These are phyloP conservation scores for Penicillium odoratum DNA, from an alignment of 495 filamentous ascomycete genomes.

Conservation along the genomic window DNA sequence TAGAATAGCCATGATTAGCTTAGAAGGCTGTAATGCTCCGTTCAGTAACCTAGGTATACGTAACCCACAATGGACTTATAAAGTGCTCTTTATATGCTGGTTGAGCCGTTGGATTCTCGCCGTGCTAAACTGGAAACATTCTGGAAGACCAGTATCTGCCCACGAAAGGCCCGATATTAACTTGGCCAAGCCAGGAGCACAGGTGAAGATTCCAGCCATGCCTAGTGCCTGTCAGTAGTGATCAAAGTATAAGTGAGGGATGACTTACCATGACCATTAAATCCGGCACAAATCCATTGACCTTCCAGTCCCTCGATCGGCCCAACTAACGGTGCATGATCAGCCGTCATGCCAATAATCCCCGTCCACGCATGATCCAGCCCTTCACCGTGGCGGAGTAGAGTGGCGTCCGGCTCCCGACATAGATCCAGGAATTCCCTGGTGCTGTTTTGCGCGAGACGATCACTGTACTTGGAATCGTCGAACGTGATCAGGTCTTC, in stretches of 20 bases:
- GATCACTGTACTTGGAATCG: slow-evolving; percentile 8
- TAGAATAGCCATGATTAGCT: no score
- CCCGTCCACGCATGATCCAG: slow-evolving; percentile 15
- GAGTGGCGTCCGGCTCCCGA: not conserved
- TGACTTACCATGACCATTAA: slow-evolving; percentile 14
- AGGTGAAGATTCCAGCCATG: slow-evolving; percentile 15
- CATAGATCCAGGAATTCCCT: slow-evolving; percentile 6
- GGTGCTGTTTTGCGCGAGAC: slow-evolving; percentile 4
- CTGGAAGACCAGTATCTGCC: slow-evolving; percentile 14
- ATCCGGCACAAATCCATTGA: slow-evolving; percentile 17
- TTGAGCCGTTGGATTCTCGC: slow-evolving; percentile 1
- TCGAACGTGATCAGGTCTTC: slow-evolving; percentile 10
- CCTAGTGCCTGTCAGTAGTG: slow-evolving; percentile 2
- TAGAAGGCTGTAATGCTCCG: no score
- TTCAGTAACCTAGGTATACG: no score
- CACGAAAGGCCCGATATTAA: slow-evolving; percentile 9
- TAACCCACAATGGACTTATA: not conserved
- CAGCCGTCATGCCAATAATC: slow-evolving; percentile 10
- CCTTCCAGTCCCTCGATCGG: slow-evolving; percentile 7
- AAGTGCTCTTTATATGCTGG: not conserved
- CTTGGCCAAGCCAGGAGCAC: slow-evolving; percentile 15
- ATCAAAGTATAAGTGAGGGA: not conserved
- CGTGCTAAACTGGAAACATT: slow-evolving; percentile 14
- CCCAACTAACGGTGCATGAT: slow-evolving; percentile 9
- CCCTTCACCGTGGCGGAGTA: slow-evolving; percentile 13